Evolutionary conservation across 495 filamentous ascomycete species (phyloP).

Genomic region (Neurospora sp.): DNA sequence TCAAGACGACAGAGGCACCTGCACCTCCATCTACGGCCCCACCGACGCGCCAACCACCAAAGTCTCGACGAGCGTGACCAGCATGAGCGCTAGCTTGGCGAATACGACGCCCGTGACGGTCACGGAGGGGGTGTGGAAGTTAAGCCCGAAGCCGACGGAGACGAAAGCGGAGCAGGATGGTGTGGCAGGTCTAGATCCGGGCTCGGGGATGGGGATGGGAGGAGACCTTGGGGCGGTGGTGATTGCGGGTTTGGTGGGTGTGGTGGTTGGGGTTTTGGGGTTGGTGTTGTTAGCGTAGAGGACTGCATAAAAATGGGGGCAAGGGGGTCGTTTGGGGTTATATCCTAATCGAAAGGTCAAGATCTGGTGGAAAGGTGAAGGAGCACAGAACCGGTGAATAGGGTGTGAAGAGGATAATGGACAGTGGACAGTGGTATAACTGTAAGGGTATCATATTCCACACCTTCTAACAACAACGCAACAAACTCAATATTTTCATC

Average conservation of each 20-base stretch:
- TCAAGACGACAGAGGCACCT: background rate
- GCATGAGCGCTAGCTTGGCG: background rate
- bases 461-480: background rate
- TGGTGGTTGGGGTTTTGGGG: background rate
- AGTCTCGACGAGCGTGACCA: background rate
- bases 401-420: background rate
- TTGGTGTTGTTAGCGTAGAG: too few species aligned
- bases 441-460: background rate
- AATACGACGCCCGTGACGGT: background rate
- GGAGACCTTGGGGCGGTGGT: background rate
- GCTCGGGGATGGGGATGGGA: background rate
- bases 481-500: constrained; percentile 6
- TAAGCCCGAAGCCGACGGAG: background rate
- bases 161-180: background rate
- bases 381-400: background rate
- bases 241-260: background rate
- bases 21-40: background rate
- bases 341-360: background rate
- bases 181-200: background rate
- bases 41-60: background rate
- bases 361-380: background rate
- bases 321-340: too few species aligned
- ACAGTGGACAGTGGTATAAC: background rate
- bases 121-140: background rate
- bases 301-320: too few species aligned